Percentiles rank a stretch among this genome's conserved stretches.
Conservation (phyloP, 768 basidiomycete species). For the Rhizopogon salebrosus region DNA sequence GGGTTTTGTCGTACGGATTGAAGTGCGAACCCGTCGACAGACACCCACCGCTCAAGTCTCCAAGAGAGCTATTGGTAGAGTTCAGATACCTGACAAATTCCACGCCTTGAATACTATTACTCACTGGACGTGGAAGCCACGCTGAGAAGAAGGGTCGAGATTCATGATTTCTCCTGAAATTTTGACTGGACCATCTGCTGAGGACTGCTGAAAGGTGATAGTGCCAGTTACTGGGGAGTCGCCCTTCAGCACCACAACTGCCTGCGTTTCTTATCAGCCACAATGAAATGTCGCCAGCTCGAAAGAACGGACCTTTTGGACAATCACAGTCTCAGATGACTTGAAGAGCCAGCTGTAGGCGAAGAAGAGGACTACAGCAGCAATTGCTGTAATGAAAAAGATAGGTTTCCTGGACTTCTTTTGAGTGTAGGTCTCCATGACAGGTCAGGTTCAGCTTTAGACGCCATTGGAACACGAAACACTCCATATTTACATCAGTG, state of each 20-base stretch:
- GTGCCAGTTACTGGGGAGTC: conserved; percentile 57
- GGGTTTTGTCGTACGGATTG: conserved; percentile 63
- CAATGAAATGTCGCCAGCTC: background rate
- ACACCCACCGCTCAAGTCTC: conserved; percentile 66
- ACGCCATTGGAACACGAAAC: background rate
- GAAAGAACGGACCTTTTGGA: conserved; percentile 16
- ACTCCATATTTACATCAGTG: too few relatives aligned
- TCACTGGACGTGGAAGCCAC: conserved; percentile 83
- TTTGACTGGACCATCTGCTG: conserved; percentile 45
- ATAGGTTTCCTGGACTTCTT: conserved; percentile 19
- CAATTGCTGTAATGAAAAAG: conserved; percentile 9
- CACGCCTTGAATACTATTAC: conserved; percentile 17
- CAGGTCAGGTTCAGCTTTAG: background rate
- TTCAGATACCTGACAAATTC: conserved; percentile 15
- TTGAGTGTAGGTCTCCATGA: conserved; percentile 18
- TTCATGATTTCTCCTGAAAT: conserved; percentile 59
- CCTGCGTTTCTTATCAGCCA: conserved; percentile 28
- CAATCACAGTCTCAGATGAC: conserved; percentile 9
- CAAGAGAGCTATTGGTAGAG: conserved; percentile 29
- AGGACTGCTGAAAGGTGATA: conserved; percentile 58
- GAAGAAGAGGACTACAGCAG: conserved; percentile 12
- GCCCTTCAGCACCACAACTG: conserved; percentile 57
- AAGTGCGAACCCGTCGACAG: conserved; percentile 69
- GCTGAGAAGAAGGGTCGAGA: conserved; percentile 50
- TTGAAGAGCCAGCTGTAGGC: conserved; percentile 16